These are phyloP conservation scores for Fusarium veterinarium DNA, from an alignment of 2,329 filamentous ascomycete genomes.

Conservation along the genomic window DNA sequence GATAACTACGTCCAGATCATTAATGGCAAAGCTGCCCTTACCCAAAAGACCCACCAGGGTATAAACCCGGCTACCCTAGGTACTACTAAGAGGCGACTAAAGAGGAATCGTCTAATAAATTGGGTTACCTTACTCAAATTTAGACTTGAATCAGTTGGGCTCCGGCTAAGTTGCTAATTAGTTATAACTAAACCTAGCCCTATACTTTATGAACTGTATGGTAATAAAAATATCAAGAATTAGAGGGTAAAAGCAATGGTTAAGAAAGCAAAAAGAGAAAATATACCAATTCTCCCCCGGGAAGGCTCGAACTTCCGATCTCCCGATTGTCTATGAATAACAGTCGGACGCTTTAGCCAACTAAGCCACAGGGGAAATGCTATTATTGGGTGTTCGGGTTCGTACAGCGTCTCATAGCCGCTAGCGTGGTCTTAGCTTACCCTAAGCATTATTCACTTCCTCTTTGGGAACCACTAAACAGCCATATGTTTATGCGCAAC, in stretches of 20 bases:
- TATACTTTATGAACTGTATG: too few species aligned
- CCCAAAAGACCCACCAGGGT: too few species aligned
- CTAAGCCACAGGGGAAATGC: constrained; percentile 40
- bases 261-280: not conserved
- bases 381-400: not conserved
- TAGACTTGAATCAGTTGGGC: too few species aligned
- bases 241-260: not conserved
- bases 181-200: too few species aligned
- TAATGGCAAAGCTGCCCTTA: too few species aligned
- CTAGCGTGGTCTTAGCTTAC: accelerated
- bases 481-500: not conserved
- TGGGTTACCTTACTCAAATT: too few species aligned
- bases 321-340: constrained; percentile 44
- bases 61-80: too few species aligned
- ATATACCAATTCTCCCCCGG: constrained; percentile 33
- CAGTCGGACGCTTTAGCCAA: constrained; percentile 44
- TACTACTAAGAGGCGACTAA: too few species aligned
- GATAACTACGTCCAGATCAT: too few species aligned
- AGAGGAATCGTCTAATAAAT: too few species aligned
- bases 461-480: not conserved
- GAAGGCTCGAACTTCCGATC: constrained; percentile 48
- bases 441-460: not conserved
- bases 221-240: too few species aligned
- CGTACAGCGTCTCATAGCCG: accelerated
- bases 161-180: too few species aligned